Conservation (phyloP, 176 grass and related monocot genomes). For the Oryza meridionalis region DNA sequence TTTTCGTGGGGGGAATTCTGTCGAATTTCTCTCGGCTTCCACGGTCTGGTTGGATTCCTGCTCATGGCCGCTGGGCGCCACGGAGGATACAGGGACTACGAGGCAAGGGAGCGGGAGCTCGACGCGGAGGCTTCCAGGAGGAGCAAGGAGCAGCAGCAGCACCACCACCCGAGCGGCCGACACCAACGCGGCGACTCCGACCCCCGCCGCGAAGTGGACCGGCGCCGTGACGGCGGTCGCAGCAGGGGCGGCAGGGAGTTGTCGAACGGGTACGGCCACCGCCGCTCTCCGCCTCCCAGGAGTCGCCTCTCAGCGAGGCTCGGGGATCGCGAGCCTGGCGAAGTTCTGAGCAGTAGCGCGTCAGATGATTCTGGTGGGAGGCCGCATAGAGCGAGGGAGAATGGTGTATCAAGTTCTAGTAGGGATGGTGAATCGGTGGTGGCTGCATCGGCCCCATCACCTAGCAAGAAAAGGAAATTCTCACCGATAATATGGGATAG, state of each 20-base stretch:
- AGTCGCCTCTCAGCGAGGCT: constrained; percentile 50
- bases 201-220: constrained; percentile 17
- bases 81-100: constrained; percentile 59
- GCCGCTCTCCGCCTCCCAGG: constrained; percentile 41
- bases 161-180: constrained; percentile 1
- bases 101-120: constrained; percentile 60
- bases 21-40: constrained; percentile 24
- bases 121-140: constrained; percentile 54
- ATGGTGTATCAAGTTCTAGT: constrained; percentile 38
- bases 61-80: constrained; percentile 60
- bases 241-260: constrained; percentile 47
- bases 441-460: constrained; percentile 1
- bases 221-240: constrained; percentile 39
- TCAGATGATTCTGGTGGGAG: constrained; percentile 67
- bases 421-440: constrained; percentile 33
- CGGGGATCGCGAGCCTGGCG: constrained; percentile 69
- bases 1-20: neutral
- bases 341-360: constrained; percentile 74
- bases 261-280: constrained; percentile 49
- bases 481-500: constrained; percentile 97
- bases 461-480: constrained; percentile 82
- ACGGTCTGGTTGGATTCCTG: constrained; percentile 23
- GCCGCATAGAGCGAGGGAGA: constrained; percentile 46
- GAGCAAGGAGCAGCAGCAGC: constrained; percentile 39
- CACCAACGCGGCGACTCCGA: constrained; percentile 36